Evolutionary conservation across 2,329 filamentous ascomycete genomes (phyloP).

Genomic region (Fusarium sp.): DNA sequence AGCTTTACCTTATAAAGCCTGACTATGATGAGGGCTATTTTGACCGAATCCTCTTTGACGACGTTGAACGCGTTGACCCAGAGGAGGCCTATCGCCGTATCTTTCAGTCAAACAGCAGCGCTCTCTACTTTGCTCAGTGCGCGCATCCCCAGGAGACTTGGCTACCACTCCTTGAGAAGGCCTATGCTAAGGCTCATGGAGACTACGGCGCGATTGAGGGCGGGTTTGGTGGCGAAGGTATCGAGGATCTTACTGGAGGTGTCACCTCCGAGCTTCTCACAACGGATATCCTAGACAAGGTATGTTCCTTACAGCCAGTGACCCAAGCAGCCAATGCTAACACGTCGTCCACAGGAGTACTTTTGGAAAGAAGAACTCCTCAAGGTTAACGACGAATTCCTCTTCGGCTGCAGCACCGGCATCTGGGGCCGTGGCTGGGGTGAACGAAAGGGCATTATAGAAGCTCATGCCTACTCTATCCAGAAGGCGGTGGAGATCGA

Average conservation of each 20-base stretch:
- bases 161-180: constrained; percentile 84
- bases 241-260: constrained; percentile 75
- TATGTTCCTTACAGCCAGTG: constrained; percentile 55
- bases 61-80: constrained; percentile 64
- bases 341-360: constrained; percentile 46
- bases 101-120: constrained; percentile 81
- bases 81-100: constrained; percentile 75
- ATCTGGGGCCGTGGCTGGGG: constrained; percentile 51
- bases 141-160: constrained; percentile 83
- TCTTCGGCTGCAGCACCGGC: constrained; percentile 74
- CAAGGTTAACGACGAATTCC: constrained; percentile 83
- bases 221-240: constrained; percentile 74
- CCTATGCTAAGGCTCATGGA: constrained; percentile 85
- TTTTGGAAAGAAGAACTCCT: constrained; percentile 87
- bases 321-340: background rate
- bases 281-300: constrained; percentile 80
- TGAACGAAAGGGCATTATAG: constrained; percentile 69
- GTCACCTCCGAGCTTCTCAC: constrained; percentile 77
- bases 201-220: constrained; percentile 83
- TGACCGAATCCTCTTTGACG: constrained; percentile 61
- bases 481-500: constrained; percentile 71
- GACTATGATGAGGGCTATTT: constrained; percentile 73
- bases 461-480: constrained; percentile 73
- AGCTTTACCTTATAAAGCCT: constrained; percentile 68
- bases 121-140: constrained; percentile 84